Evolutionary conservation across 306 rosid genomes (phyloP).

Genomic region (Ochetophila trinervis): DNA sequence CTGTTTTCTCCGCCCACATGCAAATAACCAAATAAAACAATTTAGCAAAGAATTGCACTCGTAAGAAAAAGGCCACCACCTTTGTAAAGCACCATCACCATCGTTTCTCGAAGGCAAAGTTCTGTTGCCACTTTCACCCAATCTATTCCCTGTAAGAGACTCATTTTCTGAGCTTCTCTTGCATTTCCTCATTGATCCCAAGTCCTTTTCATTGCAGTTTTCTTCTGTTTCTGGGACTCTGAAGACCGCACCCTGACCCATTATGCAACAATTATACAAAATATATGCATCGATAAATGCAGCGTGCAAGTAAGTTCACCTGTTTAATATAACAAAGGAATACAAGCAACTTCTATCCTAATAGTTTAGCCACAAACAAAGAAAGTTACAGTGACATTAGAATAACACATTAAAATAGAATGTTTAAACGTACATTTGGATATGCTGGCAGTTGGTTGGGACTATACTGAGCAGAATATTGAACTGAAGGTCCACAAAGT

Average conservation of each 20-base stretch:
- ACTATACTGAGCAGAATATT: conserved; percentile 19
- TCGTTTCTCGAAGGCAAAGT: conserved; percentile 20
- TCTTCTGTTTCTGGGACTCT: conserved; percentile 27
- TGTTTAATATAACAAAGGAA: conserved; percentile 13
- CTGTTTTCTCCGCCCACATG: too few species aligned
- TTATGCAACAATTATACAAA: conserved; percentile 1
- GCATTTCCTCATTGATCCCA: conserved; percentile 2
- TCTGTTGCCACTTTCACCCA: conserved; percentile 20
- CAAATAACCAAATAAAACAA: not conserved
- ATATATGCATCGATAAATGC: conserved; percentile 4
- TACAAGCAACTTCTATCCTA: conserved; percentile 2
- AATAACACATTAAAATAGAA: not conserved
- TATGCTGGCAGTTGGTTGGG: conserved; percentile 14
- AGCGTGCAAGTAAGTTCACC: conserved; percentile 1
- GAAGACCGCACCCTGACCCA: conserved; percentile 37
- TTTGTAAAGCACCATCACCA: conserved; percentile 26
- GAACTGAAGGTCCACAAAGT: conserved; percentile 20
- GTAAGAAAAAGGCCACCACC: conserved; percentile 23
- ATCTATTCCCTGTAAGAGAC: conserved; percentile 12
- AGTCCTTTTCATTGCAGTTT: conserved; percentile 18
- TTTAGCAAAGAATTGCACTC: not conserved
- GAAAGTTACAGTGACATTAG: not conserved
- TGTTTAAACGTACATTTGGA: conserved; percentile 3
- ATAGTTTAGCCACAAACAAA: conserved; percentile 4
- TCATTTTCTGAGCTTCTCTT: conserved; percentile 25